Conservation (phyloP, 1,284 basidiomycete genomes). For the Heliocybe sulcata region DNA sequence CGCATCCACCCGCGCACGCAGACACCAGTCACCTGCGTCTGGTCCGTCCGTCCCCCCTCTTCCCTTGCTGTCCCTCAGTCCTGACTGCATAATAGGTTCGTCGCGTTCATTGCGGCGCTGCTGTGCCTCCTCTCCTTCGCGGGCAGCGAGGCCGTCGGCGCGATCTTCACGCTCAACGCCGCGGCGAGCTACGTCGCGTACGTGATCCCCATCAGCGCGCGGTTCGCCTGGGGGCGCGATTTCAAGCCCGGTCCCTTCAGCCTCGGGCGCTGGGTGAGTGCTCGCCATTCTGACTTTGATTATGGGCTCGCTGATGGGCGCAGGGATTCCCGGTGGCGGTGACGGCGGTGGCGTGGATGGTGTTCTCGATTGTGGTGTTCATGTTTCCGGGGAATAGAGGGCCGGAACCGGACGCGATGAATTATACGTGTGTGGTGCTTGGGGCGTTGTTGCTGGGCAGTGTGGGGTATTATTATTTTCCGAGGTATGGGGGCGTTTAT, state of each 20-base stretch:
- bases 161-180: slow-evolving; percentile 21
- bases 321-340: slow-evolving; percentile 49
- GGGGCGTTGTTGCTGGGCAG: slow-evolving; percentile 50
- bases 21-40: slow-evolving; percentile 21
- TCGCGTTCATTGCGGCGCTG: slow-evolving; percentile 14
- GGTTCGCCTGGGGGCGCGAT: slow-evolving; percentile 15
- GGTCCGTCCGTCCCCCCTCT: too few relatives aligned
- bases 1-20: slow-evolving; percentile 20
- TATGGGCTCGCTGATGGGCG: background rate
- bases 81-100: too few relatives aligned
- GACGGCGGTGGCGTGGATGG: slow-evolving; percentile 51
- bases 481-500: slow-evolving; percentile 56
- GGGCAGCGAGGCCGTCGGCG: slow-evolving; percentile 21
- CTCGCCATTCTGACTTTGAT: background rate
- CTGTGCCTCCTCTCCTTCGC: slow-evolving; percentile 23
- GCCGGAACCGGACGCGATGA: slow-evolving; percentile 45
- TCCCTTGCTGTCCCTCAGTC: too few relatives aligned
- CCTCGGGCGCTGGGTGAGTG: slow-evolving; percentile 18
- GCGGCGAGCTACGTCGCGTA: slow-evolving; percentile 16
- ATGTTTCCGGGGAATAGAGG: slow-evolving; percentile 52
- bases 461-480: slow-evolving; percentile 57
- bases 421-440: slow-evolving; percentile 59
- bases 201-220: slow-evolving; percentile 20
- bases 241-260: slow-evolving; percentile 21
- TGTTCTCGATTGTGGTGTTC: slow-evolving; percentile 52